These are phyloP conservation scores for Neurospora sp. DNA, from an alignment of 495 filamentous ascomycete genomes.

Conservation along the genomic window DNA sequence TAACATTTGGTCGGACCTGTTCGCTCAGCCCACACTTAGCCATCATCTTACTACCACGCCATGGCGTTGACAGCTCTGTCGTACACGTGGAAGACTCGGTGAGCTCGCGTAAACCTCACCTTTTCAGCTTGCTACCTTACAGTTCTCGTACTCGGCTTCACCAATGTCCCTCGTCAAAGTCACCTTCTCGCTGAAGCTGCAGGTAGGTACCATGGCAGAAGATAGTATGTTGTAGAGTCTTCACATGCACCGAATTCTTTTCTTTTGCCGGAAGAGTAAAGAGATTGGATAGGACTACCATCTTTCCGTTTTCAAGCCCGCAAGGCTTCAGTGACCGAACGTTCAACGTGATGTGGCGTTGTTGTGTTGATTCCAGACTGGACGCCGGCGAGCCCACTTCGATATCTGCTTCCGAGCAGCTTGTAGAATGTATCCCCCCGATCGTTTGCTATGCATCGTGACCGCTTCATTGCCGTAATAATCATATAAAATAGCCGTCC, in stretches of 20 bases:
- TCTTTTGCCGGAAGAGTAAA: neutral
- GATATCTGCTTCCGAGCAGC: neutral
- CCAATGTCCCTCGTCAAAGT: neutral
- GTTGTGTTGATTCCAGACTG: neutral
- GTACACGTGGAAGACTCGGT: neutral
- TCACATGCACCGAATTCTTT: neutral
- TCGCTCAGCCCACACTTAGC: neutral
- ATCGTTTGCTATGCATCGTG: neutral
- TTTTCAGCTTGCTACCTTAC: neutral
- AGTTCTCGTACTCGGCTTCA: neutral
- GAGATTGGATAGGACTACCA: neutral
- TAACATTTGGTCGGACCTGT: neutral
- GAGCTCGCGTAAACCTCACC: neutral
- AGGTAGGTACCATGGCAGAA: neutral
- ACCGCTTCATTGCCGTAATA: neutral
- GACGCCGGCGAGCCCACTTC: neutral
- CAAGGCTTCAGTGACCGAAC: neutral
- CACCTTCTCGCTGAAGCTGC: neutral
- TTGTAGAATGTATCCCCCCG: neutral
- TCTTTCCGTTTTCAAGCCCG: neutral
- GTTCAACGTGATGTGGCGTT: neutral
- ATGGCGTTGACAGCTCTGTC: neutral
- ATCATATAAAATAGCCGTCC: neutral
- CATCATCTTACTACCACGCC: neutral
- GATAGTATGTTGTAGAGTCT: neutral